Evolutionary conservation across 441 rosid genomes (phyloP).

Genomic region (Eutrema salsugineum): DNA sequence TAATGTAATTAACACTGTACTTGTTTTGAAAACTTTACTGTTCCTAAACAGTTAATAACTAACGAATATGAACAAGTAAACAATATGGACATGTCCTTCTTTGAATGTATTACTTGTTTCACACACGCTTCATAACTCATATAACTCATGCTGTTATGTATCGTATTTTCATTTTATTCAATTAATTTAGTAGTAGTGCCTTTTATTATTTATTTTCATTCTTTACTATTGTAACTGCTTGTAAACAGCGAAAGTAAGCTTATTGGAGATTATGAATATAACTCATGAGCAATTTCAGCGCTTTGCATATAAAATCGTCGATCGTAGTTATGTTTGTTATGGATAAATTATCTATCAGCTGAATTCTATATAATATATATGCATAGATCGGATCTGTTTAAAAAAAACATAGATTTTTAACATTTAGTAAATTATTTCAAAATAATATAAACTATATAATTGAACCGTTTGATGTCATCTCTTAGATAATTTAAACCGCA

Average conservation of each 20-base stretch:
- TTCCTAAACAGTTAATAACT: conserved; percentile 18
- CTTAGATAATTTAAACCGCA: background rate
- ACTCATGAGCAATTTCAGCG: too few species aligned
- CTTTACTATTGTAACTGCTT: too few species aligned
- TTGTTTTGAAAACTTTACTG: background rate
- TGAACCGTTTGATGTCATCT: background rate
- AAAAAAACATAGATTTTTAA: too few species aligned
- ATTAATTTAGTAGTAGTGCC: background rate
- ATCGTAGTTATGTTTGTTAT: too few species aligned
- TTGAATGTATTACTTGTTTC: background rate
- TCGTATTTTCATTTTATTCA: background rate
- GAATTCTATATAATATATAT: too few species aligned
- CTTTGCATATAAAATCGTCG: too few species aligned
- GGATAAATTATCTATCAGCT: too few species aligned
- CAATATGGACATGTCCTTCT: background rate
- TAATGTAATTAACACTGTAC: background rate
- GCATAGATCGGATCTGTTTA: too few species aligned
- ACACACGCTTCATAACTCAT: background rate
- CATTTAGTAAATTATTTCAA: background rate
- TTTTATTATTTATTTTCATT: background rate
- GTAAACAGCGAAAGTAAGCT: too few species aligned
- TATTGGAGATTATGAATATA: too few species aligned
- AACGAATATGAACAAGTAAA: conserved; percentile 2
- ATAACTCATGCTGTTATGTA: background rate
- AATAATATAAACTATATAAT: background rate